Conservation (phyloP, 2,329 filamentous ascomycete species). For the Tricladium varicosporioides region DNA sequence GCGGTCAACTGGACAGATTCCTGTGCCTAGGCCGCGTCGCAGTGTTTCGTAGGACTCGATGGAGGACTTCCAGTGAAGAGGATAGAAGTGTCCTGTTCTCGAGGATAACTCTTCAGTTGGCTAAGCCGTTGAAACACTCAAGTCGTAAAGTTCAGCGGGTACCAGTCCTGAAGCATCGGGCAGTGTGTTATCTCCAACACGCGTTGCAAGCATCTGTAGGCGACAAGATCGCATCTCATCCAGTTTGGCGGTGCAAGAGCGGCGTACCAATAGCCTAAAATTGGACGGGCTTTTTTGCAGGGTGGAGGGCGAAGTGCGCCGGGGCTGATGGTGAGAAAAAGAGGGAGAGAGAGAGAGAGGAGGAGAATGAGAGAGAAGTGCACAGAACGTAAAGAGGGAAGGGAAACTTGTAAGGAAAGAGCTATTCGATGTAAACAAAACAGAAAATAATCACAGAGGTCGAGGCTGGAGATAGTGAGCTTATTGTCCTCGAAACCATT, state of each 20-base stretch:
- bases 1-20: background rate
- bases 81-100: background rate
- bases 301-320: background rate
- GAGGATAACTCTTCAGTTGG: background rate
- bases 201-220: background rate
- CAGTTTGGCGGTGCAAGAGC: background rate
- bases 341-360: background rate
- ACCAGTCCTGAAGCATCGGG: background rate
- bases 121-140: background rate
- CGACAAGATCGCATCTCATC: background rate
- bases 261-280: background rate
- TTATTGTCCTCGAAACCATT: no score
- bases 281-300: background rate
- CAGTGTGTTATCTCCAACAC: background rate
- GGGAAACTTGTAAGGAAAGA: no score
- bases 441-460: no score
- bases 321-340: background rate
- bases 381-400: background rate
- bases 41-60: background rate
- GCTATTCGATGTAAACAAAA: no score
- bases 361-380: background rate
- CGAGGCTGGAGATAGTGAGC: no score
- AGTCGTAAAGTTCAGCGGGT: background rate
- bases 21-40: background rate
- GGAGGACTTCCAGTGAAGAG: background rate